Conservation (phyloP, 1,284 basidiomycete genomes). For the Ustilago hordei region DNA sequence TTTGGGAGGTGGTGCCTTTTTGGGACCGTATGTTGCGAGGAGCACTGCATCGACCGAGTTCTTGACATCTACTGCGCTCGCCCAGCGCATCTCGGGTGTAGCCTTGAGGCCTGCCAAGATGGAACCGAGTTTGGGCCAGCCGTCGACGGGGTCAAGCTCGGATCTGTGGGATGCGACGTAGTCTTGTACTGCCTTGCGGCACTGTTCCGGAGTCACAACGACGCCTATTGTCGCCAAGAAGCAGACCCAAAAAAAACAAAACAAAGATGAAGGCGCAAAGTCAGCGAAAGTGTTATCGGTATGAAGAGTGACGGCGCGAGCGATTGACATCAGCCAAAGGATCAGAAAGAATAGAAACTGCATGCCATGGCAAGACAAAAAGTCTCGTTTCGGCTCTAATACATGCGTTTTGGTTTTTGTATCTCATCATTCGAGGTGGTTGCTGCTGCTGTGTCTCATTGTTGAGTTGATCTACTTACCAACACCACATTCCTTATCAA, state of each 20-base stretch:
- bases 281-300: constrained; percentile 1
- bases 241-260: not conserved
- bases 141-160: constrained; percentile 71
- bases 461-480: constrained; percentile 74
- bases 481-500: constrained; percentile 86
- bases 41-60: constrained; percentile 84
- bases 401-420: constrained; percentile 62
- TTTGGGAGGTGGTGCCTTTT: constrained; percentile 72
- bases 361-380: constrained; percentile 50
- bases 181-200: constrained; percentile 76
- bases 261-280: constrained; percentile 1
- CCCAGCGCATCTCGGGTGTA: constrained; percentile 77
- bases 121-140: constrained; percentile 61
- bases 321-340: constrained; percentile 17
- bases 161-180: constrained; percentile 73
- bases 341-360: constrained; percentile 46
- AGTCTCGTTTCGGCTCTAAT: constrained; percentile 57
- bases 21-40: constrained; percentile 79
- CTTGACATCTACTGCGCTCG: constrained; percentile 88
- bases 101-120: constrained; percentile 64
- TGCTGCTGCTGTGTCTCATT: constrained; percentile 13
- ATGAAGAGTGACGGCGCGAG: not conserved
- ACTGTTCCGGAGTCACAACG: constrained; percentile 79
- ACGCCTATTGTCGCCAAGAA: constrained; percentile 75
- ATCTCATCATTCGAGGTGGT: constrained; percentile 46